phyloP scores from a whole-genome alignment of 768 basidiomycete species.

The Mycena haematopus region DNA sequence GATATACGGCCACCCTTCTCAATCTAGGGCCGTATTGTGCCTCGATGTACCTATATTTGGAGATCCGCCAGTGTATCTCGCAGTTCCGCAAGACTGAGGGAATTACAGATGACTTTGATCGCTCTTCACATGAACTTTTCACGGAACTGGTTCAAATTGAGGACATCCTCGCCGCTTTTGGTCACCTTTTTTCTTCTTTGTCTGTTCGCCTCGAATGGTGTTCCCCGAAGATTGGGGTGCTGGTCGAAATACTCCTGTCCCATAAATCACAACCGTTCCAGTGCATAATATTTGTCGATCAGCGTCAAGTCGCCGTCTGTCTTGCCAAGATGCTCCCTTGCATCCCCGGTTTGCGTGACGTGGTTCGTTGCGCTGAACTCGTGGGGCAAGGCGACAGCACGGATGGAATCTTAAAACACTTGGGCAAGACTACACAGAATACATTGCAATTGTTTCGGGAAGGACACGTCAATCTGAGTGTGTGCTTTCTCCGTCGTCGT shows the following conservation, averaged over 20 bases:
- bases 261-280: slow-evolving; percentile 68
- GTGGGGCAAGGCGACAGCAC: slow-evolving; percentile 70
- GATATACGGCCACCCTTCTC: slow-evolving; percentile 64
- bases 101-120: slow-evolving; percentile 13
- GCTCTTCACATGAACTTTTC: slow-evolving; percentile 35
- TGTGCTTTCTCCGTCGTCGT: slow-evolving; percentile 36
- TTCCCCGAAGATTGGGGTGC: slow-evolving; percentile 71
- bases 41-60: slow-evolving; percentile 71
- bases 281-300: slow-evolving; percentile 87
- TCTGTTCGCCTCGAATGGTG: slow-evolving; percentile 65
- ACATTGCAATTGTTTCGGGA: slow-evolving; percentile 70
- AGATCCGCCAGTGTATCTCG: slow-evolving; percentile 58
- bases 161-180: slow-evolving; percentile 51
- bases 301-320: slow-evolving; percentile 78
- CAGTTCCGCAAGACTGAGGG: slow-evolving; percentile 39
- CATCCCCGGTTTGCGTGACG: slow-evolving; percentile 61
- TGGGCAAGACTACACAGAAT: slow-evolving; percentile 57
- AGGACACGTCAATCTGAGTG: slow-evolving; percentile 71
- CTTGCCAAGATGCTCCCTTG: slow-evolving; percentile 69
- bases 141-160: slow-evolving; percentile 43
- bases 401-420: slow-evolving; percentile 46
- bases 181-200: slow-evolving; percentile 42
- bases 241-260: slow-evolving; percentile 66
- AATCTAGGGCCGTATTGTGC: slow-evolving; percentile 79
- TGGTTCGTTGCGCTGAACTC: slow-evolving; percentile 67